A percentile compares a stretch with the other conserved stretches of the same genome.
Evolutionary conservation across 495 filamentous ascomycete genomes (phyloP).

Genomic region (Tuber magnatum): DNA sequence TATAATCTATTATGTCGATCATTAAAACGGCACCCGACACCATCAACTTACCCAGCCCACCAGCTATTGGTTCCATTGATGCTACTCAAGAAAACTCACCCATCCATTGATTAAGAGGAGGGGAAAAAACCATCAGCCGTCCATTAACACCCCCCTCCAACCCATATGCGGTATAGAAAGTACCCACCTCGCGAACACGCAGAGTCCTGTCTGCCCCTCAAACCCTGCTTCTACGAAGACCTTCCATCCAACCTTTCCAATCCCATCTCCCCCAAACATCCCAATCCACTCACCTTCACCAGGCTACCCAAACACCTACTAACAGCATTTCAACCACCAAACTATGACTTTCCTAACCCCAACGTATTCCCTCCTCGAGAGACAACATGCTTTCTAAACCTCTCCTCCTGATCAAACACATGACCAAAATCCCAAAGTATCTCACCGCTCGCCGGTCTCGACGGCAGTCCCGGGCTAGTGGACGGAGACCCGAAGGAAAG

Average conservation of each 20-base stretch:
- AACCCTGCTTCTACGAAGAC: neutral
- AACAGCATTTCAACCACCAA: neutral
- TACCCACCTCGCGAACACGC: neutral
- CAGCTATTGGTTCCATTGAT: neutral
- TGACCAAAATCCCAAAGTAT: neutral
- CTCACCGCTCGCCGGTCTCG: neutral
- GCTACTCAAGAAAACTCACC: neutral
- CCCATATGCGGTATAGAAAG: neutral
- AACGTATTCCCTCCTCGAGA: neutral
- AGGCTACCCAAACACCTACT: neutral
- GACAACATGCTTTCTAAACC: neutral
- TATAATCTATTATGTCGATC: neutral
- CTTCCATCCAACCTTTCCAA: neutral
- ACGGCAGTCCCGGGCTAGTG: neutral
- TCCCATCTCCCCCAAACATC: neutral
- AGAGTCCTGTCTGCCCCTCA: neutral
- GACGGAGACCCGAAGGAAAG: neutral
- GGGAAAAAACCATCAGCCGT: neutral
- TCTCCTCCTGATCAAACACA: neutral
- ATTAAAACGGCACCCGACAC: neutral
- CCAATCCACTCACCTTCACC: neutral
- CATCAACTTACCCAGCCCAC: neutral
- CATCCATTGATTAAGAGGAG: neutral
- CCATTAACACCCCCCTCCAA: neutral
- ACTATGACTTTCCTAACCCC: neutral